Evolutionary conservation across 2,329 filamentous ascomycete species (phyloP).

Genomic region (Xylariaceae sp.): DNA sequence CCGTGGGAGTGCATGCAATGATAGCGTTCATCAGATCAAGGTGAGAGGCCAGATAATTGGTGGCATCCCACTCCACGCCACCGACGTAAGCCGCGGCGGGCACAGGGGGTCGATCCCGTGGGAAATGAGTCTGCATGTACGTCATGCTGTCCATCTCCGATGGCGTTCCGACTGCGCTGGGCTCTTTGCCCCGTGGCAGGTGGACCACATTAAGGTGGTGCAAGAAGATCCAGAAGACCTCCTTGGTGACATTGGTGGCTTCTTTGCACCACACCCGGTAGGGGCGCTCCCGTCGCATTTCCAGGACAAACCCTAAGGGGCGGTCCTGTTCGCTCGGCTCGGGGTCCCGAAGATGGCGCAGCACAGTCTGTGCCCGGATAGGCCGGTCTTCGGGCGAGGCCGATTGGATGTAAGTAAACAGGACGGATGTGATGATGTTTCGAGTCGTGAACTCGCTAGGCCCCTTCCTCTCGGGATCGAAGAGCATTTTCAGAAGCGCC

Average conservation of each 20-base stretch:
- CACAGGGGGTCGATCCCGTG: slow-evolving; percentile 79
- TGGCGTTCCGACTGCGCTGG: slow-evolving; percentile 29
- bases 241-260: slow-evolving; percentile 85
- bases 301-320: slow-evolving; percentile 78
- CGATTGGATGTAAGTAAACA: slow-evolving; percentile 81
- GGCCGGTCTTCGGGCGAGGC: slow-evolving; percentile 57
- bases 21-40: slow-evolving; percentile 90
- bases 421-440: slow-evolving; percentile 78
- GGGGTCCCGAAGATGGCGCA: slow-evolving; percentile 76
- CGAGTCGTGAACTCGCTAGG: slow-evolving; percentile 95
- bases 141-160: slow-evolving; percentile 41
- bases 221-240: slow-evolving; percentile 99
- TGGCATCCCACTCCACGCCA: slow-evolving; percentile 97
- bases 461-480: slow-evolving; percentile 96
- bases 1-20: slow-evolving; percentile 70
- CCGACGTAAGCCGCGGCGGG: slow-evolving; percentile 94
- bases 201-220: slow-evolving; percentile 88
- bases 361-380: slow-evolving; percentile 64
- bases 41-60: slow-evolving; percentile 90
- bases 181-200: slow-evolving; percentile 45
- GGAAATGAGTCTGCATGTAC: slow-evolving; percentile 71
- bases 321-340: slow-evolving; percentile 67
- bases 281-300: slow-evolving; percentile 80
- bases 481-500: slow-evolving; percentile 79
- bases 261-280: slow-evolving; percentile 96